Evolutionary conservation across 2,329 filamentous ascomycete genomes (phyloP).

Genomic region (Aspergillus intermedius): DNA sequence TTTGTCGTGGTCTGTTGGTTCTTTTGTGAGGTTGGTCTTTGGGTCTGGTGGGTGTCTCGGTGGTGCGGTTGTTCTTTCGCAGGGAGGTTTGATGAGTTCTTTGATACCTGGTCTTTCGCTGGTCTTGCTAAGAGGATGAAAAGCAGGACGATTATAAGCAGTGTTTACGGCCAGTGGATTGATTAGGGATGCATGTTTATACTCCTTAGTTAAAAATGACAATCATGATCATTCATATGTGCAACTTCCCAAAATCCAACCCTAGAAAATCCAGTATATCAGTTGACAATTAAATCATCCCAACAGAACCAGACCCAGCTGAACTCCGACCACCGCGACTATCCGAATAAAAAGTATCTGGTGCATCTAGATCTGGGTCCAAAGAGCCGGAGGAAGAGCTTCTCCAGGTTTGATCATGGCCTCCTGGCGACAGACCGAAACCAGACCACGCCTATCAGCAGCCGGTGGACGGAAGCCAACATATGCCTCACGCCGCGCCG

Average conservation of each 20-base stretch:
- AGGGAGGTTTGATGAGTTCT: too few species aligned
- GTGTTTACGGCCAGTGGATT: too few species aligned
- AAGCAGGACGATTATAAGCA: too few species aligned
- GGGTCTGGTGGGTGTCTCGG: not conserved
- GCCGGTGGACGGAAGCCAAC: slow-evolving; percentile 55
- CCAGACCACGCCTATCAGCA: slow-evolving; percentile 19
- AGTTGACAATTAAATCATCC: too few species aligned
- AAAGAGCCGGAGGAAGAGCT: slow-evolving; percentile 32
- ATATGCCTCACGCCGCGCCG: slow-evolving; percentile 72
- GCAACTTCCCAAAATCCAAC: too few species aligned
- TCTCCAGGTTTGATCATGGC: slow-evolving; percentile 28
- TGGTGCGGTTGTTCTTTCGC: not conserved
- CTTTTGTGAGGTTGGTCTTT: not conserved
- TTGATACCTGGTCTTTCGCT: too few species aligned
- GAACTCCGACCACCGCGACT: too few species aligned
- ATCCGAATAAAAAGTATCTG: too few species aligned
- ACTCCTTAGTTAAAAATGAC: too few species aligned
- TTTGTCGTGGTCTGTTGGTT: not conserved
- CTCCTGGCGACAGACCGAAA: slow-evolving; percentile 20
- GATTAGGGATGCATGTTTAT: too few species aligned
- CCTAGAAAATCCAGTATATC: too few species aligned
- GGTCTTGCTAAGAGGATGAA: not conserved
- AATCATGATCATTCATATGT: too few species aligned
- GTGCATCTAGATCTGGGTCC: slow-evolving; percentile 18
- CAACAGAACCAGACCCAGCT: slow-evolving; percentile 2